A percentile compares a stretch with the other conserved stretches of the same genome.
These are phyloP conservation scores for Tylopilus plumbeoviolaceoides DNA, from an alignment of 768 basidiomycete species.

Conservation along the genomic window DNA sequence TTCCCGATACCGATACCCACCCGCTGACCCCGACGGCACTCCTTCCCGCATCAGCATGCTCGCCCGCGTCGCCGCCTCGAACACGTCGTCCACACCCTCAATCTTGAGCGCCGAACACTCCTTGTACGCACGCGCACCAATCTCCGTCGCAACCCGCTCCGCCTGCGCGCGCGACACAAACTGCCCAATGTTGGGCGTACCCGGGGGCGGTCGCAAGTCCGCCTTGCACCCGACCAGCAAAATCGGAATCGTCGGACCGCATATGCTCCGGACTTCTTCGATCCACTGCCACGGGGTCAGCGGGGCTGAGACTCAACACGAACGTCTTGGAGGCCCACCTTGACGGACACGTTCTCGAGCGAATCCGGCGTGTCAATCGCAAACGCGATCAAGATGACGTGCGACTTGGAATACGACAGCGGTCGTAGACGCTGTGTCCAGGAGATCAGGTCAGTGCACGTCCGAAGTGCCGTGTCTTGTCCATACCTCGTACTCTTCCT, in stretches of 20 bases:
- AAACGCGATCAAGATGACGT: conserved; percentile 98
- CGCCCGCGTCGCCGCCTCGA: conserved; percentile 93
- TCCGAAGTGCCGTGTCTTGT: too few species aligned
- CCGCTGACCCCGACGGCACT: conserved; percentile 52
- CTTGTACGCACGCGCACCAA: conserved; percentile 92
- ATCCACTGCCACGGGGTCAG: conserved; percentile 72
- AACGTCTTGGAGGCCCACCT: conserved; percentile 45
- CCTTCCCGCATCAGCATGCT: conserved; percentile 95
- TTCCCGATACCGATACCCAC: conserved; percentile 46
- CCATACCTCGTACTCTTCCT: conserved; percentile 94
- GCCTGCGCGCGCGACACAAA: conserved; percentile 79
- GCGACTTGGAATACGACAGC: conserved; percentile 96
- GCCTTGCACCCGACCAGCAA: conserved; percentile 95
- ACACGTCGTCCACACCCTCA: conserved; percentile 94
- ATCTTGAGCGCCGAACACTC: conserved; percentile 90
- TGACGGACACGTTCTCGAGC: conserved; percentile 90
- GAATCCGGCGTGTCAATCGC: conserved; percentile 96
- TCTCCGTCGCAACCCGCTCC: conserved; percentile 73
- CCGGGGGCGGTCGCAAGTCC: conserved; percentile 71
- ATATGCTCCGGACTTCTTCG: conserved; percentile 96
- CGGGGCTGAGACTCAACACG: too few species aligned
- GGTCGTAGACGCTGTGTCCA: conserved; percentile 81
- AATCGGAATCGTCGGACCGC: conserved; percentile 88
- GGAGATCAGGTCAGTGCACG: neutral
- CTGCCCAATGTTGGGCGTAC: conserved; percentile 43